A percentile compares a stretch with the other conserved stretches of the same genome.
Conservation (phyloP, 257 asterid species). For the Solanum habrochaites region DNA sequence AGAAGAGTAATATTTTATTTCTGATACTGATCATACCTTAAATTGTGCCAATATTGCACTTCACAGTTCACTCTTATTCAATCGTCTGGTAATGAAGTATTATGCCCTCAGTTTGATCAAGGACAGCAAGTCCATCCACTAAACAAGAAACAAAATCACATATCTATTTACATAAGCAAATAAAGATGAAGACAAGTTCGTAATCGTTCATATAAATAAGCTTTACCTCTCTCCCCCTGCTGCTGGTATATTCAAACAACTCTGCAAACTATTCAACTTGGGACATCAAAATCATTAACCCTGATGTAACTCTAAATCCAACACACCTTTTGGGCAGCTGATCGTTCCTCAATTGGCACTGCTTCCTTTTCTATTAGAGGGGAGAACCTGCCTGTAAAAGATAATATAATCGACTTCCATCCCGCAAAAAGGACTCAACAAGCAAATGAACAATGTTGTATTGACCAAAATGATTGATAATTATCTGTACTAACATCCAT, state of each 20-base stretch:
- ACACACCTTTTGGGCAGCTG: neutral
- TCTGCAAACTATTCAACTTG: neutral
- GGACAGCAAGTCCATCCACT: neutral
- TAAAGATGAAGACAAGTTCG: neutral
- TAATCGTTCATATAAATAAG: neutral
- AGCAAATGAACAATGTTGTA: neutral
- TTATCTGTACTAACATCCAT: neutral
- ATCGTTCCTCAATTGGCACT: neutral
- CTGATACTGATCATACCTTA: neutral
- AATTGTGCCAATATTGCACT: neutral
- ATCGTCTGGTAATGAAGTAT: neutral
- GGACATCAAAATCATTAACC: neutral
- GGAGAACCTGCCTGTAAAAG: neutral
- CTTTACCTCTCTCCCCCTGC: neutral
- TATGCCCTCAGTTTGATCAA: neutral
- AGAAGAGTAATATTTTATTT: neutral
- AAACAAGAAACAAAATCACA: neutral
- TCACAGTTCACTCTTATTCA: neutral
- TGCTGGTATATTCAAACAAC: neutral
- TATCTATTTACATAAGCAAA: neutral
- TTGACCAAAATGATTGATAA: neutral
- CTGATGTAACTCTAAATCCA: neutral
- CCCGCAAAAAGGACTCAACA: neutral
- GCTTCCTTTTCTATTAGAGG: neutral
- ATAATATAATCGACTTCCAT: neutral